These are phyloP conservation scores for Spergularia marina DNA, from an alignment of 148 eudicot genomes.

Conservation along the genomic window DNA sequence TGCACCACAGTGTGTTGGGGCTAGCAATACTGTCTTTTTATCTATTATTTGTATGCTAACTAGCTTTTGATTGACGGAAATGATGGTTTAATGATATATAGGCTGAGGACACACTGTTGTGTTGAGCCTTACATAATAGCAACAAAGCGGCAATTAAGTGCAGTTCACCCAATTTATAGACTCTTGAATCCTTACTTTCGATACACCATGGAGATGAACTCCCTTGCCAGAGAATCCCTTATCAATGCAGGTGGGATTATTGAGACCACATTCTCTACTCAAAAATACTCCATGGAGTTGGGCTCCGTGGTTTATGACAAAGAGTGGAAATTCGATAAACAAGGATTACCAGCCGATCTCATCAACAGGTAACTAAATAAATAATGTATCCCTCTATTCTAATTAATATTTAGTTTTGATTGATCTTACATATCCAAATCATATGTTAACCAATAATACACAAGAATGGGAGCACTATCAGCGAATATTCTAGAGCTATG, in stretches of 20 bases:
- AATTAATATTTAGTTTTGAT: no score
- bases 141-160: slow-evolving; percentile 64
- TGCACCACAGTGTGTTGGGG: no score
- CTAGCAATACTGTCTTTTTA: no score
- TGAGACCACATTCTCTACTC: slow-evolving; percentile 53
- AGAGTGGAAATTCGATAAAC: slow-evolving; percentile 69
- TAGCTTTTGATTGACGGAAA: no score
- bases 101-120: slow-evolving; percentile 64
- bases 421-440: no score
- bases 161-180: slow-evolving; percentile 75
- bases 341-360: slow-evolving; percentile 73
- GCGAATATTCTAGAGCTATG: no score
- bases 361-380: slow-evolving; percentile 45
- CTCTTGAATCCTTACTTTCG: slow-evolving; percentile 75
- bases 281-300: slow-evolving; percentile 57
- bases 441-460: no score
- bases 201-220: slow-evolving; percentile 93
- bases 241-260: slow-evolving; percentile 65
- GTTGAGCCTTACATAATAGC: slow-evolving; percentile 85
- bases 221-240: slow-evolving; percentile 71
- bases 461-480: rapidly evolving
- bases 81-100: background rate
- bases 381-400: no score
- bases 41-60: no score
- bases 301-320: slow-evolving; percentile 63